Conservation (phyloP, 257 asterid genomes). For the Solanum neorickii region DNA sequence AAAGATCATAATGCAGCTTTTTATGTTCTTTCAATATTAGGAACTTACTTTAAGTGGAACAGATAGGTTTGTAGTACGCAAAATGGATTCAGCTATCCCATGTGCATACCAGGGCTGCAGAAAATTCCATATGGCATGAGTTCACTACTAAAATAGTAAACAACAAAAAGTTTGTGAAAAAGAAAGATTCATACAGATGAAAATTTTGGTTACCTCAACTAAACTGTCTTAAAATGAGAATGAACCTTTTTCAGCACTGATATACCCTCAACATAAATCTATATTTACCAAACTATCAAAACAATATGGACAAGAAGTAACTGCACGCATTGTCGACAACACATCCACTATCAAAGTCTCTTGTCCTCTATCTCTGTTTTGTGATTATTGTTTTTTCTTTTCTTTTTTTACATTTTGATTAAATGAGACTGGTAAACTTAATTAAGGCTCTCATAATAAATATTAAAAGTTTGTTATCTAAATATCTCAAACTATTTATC, state of each 20-base stretch:
- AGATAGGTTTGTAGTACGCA: constrained; percentile 81
- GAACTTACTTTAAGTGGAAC: constrained; percentile 76
- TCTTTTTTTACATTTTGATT: not conserved
- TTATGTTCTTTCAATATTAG: not conserved
- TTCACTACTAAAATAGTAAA: not conserved
- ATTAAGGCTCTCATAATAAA: not conserved
- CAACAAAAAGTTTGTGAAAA: not conserved
- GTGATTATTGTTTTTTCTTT: not conserved
- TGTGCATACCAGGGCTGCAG: constrained; percentile 98
- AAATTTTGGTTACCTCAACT: not conserved
- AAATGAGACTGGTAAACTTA: not conserved
- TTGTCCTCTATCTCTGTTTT: not conserved
- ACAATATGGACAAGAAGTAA: not conserved
- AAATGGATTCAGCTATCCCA: constrained; percentile 89
- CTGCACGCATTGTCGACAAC: not conserved
- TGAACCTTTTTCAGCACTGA: not conserved
- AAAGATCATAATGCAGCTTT: not conserved
- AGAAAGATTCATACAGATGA: not conserved
- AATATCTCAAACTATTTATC: not conserved
- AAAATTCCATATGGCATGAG: not conserved
- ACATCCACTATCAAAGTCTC: not conserved
- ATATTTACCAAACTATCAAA: not conserved
- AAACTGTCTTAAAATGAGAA: not conserved
- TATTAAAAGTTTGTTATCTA: not conserved
- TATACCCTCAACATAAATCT: not conserved